Base-by-base conservation (phyloP, 148 eudicot genomes). In the Camellia lanceoleosa region DNA sequence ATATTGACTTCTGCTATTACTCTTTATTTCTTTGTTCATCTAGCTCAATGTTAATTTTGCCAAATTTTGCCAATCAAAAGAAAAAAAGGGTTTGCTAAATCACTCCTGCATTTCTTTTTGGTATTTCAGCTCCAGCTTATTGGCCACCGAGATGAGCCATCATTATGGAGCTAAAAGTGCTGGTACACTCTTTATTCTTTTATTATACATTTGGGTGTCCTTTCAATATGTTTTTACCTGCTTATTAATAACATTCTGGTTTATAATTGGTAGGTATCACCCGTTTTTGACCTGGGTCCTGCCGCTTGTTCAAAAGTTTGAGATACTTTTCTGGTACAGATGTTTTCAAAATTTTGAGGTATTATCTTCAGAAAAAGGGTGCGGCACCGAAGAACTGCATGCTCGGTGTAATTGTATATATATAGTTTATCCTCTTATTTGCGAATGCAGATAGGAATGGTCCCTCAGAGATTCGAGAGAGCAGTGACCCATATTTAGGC, bases 81-180 rank as follows among this genome's bases (percentile, higher is more conserved):
- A 30, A 30, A 30, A 30, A 30, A 30, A 30, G 1, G 38, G 38
- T 30, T 30, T 30, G 38, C 38, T 30, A 30, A 7, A 30, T 49
- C 14, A 5, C 38, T 13, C 30, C 15, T 68, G 44, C 67, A 63
- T 15, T 20, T 76, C 43, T 66, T 71, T 79, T 18, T 68, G 75
- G 14, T 73, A 73, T 86, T 91, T 80, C 92, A 93, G 97, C 84
- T 85, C 97, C 94, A 66, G 86, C 89, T 75, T 95, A 79, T 79
- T 95, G 99, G 99, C 89, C 83, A 79, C 97, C 97, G 59, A 87
- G 97, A 89, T 93, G 89, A 89, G 30, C 67, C 20, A 5, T 82
- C 60, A 55, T 41, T 51, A 13, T 51, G 64, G 71, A 43, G 58
- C 71, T 81, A 69, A 58, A 52, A 15, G 65, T 52, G 47, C 49